Conservation (phyloP, 441 rosid species). For the Syzygium malaccense region DNA sequence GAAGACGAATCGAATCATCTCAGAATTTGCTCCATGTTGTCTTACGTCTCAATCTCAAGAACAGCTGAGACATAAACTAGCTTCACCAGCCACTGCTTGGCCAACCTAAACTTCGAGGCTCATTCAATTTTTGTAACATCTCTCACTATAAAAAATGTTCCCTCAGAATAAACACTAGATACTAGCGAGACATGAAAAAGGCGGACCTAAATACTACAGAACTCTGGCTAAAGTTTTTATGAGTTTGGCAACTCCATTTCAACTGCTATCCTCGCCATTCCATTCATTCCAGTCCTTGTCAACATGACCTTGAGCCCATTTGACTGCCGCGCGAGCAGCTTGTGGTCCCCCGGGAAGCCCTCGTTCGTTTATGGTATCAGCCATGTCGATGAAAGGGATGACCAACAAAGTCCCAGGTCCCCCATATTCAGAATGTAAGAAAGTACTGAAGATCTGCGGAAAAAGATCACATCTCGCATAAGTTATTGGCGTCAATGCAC, state of each 20-base stretch:
- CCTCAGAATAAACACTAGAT: not conserved
- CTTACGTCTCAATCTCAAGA: not conserved
- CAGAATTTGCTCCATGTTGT: not conserved
- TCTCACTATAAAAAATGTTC: not conserved
- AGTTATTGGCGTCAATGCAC: not conserved
- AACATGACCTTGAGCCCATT: slow-evolving; percentile 76
- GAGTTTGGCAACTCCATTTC: not conserved
- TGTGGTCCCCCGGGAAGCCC: slow-evolving; percentile 81
- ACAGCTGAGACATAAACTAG: not conserved
- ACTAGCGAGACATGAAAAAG: not conserved
- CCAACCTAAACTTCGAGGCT: not conserved
- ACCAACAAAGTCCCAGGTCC: slow-evolving; percentile 94
- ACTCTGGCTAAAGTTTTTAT: not conserved
- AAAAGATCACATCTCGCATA: not conserved
- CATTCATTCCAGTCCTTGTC: slow-evolving; percentile 89
- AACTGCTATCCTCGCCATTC: slow-evolving; percentile 26
- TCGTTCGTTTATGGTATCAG: slow-evolving; percentile 64
- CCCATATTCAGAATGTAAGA: slow-evolving; percentile 71
- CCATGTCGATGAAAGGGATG: slow-evolving; percentile 79
- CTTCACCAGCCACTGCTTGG: not conserved
- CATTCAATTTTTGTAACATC: not conserved
- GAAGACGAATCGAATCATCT: not conserved
- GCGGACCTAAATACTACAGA: not conserved
- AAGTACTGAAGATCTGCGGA: slow-evolving; percentile 57
- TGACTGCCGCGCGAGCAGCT: slow-evolving; percentile 74